Evolutionary conservation across 139 green algal genomes (phyloP).

Genomic region (Klebsormidium nitens): DNA sequence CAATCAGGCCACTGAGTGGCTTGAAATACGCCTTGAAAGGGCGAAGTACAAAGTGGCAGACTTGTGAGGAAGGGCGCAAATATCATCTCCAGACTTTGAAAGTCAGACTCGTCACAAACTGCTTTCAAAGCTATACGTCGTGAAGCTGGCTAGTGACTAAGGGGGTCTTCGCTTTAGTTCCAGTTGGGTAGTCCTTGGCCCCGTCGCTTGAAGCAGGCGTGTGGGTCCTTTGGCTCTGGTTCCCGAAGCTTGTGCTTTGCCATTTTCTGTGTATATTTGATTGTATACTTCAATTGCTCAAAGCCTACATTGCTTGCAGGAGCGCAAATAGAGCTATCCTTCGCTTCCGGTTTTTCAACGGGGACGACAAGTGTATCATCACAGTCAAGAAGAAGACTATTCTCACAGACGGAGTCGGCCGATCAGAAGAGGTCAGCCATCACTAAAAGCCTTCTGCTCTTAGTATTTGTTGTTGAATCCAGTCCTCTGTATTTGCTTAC

Average conservation of each 20-base stretch:
- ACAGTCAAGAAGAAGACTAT: conserved; percentile 72
- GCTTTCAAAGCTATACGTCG: neutral
- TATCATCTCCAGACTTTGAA: neutral
- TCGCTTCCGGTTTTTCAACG: conserved; percentile 77
- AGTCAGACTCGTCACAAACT: neutral
- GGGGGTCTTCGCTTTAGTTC: neutral
- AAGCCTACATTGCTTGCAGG: too few relatives aligned
- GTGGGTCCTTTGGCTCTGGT: too few relatives aligned
- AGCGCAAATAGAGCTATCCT: conserved; percentile 59
- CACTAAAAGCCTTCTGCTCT: too few relatives aligned
- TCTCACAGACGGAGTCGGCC: neutral
- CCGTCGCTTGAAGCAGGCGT: neutral
- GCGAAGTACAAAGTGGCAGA: neutral
- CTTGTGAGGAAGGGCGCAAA: neutral
- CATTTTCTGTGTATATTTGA: neutral
- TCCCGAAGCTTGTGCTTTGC: neutral
- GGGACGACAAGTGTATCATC: conserved; percentile 66
- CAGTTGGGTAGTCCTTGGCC: neutral
- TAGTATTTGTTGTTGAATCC: too few relatives aligned
- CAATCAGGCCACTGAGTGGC: neutral
- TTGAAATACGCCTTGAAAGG: neutral
- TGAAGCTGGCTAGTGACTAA: neutral
- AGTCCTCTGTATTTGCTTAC: too few relatives aligned
- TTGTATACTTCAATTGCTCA: too few relatives aligned
- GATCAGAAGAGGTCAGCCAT: neutral